These are phyloP conservation scores for Penicillium dipodomyicola DNA, from an alignment of 495 filamentous ascomycete species.

Conservation along the genomic window DNA sequence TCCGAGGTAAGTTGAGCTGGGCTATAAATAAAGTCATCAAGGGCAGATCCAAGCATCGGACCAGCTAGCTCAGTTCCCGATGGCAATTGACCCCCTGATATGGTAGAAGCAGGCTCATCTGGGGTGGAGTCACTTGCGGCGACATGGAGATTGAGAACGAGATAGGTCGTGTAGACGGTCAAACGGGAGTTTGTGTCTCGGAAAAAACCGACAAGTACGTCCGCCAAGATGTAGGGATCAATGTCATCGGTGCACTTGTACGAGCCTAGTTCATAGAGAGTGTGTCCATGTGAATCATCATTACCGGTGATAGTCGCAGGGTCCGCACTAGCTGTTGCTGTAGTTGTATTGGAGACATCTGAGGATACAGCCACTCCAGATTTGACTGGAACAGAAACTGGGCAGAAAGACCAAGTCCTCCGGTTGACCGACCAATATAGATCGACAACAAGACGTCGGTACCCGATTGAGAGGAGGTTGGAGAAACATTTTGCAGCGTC, in stretches of 20 bases:
- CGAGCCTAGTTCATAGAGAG: conserved; percentile 50
- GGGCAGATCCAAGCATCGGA: conserved; percentile 34
- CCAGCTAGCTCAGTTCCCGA: conserved; percentile 30
- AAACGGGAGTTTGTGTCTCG: conserved; percentile 44
- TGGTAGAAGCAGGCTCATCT: conserved; percentile 35
- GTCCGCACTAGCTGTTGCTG: conserved; percentile 28
- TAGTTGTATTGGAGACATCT: conserved; percentile 22
- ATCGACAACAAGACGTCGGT: conserved; percentile 57
- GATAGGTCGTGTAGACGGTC: conserved; percentile 44
- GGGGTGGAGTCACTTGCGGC: conserved; percentile 43
- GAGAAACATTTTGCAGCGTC: conserved; percentile 54
- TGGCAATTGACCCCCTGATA: conserved; percentile 38
- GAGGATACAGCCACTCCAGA: conserved; percentile 27
- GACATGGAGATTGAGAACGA: conserved; percentile 60
- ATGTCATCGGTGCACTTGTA: conserved; percentile 56
- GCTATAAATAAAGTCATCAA: conserved; percentile 54
- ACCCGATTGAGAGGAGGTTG: conserved; percentile 59
- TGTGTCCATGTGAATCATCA: conserved; percentile 31
- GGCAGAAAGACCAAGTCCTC: conserved; percentile 58
- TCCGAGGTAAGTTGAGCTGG: conserved; percentile 46
- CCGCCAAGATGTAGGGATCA: conserved; percentile 45
- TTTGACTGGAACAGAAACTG: conserved; percentile 39
- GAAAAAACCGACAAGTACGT: conserved; percentile 50
- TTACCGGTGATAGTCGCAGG: conserved; percentile 29
- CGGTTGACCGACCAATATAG: conserved; percentile 60